Evolutionary conservation across 441 rosid species (phyloP).

Genomic region (Isatis lusitanica): DNA sequence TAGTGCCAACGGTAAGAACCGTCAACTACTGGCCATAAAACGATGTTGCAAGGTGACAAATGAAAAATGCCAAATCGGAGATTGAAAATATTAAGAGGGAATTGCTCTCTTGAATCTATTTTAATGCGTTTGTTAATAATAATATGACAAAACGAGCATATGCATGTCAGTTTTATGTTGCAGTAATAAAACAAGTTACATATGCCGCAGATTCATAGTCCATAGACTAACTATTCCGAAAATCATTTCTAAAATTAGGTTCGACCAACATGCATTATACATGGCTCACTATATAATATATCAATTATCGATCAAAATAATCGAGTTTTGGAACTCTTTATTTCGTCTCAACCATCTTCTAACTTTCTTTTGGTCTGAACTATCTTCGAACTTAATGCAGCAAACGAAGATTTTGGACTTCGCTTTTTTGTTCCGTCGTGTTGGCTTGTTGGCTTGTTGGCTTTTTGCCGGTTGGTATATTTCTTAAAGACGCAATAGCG

Average conservation of each 20-base stretch:
- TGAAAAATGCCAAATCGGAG: too few relatives aligned
- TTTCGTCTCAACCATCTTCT: not conserved
- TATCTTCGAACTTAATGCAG: conserved; percentile 1
- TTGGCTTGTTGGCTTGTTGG: conserved; percentile 27
- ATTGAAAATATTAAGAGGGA: too few relatives aligned
- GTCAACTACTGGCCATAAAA: not conserved
- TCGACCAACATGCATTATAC: not conserved
- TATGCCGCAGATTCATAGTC: not conserved
- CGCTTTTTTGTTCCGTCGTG: conserved; percentile 22
- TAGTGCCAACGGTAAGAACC: not conserved
- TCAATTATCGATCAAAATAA: not conserved
- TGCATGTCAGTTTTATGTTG: not conserved
- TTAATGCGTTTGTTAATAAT: too few relatives aligned
- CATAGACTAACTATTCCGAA: not conserved
- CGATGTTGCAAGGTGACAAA: too few relatives aligned
- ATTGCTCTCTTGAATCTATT: too few relatives aligned
- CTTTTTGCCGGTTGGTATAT: conserved; percentile 36
- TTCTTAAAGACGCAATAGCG: conserved; percentile 7
- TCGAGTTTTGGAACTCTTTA: not conserved
- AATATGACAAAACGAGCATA: too few relatives aligned
- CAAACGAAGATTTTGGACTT: conserved; percentile 19
- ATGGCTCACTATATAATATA: not conserved
- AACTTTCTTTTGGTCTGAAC: conserved; percentile 18
- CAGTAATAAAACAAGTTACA: not conserved
- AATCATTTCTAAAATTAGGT: not conserved